Conservation (phyloP, 176 grass and related monocot genomes). For the Carex pumila region DNA sequence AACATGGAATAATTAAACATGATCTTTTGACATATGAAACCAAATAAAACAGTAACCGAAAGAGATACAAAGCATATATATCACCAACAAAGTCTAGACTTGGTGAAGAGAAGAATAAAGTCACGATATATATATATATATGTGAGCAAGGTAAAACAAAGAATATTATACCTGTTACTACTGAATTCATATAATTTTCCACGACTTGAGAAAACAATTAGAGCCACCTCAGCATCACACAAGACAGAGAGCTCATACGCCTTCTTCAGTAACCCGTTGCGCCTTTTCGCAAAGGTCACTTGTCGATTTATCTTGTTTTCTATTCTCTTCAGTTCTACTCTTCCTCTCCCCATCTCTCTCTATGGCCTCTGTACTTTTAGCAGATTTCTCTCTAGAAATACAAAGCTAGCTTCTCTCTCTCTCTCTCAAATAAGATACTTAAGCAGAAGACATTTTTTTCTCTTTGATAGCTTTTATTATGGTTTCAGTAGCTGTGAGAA, state of each 20-base stretch:
- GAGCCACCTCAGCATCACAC: slow-evolving; percentile 88
- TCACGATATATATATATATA: not conserved
- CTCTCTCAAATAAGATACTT: not conserved
- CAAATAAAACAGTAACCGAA: not conserved
- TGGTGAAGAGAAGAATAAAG: no score
- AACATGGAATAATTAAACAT: not conserved
- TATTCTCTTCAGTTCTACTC: slow-evolving; percentile 95
- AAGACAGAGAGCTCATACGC: slow-evolving; percentile 92
- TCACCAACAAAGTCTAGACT: no score
- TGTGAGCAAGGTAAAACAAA: not conserved
- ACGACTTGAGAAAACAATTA: slow-evolving; percentile 90
- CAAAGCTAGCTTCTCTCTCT: not conserved
- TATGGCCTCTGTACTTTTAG: not conserved
- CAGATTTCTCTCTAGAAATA: not conserved
- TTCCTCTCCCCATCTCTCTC: slow-evolving; percentile 67
- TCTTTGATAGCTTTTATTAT: slow-evolving; percentile 14
- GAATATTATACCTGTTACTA: slow-evolving; percentile 42
- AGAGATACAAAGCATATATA: not conserved
- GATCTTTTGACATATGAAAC: not conserved
- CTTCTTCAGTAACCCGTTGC: slow-evolving; percentile 91
- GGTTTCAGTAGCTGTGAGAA: not conserved
- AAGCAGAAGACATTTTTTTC: slow-evolving; percentile 4
- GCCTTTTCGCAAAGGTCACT: slow-evolving; percentile 90
- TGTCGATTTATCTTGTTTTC: slow-evolving; percentile 99
- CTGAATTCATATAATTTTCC: slow-evolving; percentile 98